Evolutionary conservation across 73 alveolate species (phyloP).

Genomic region (Vitrella brassicaformis): DNA sequence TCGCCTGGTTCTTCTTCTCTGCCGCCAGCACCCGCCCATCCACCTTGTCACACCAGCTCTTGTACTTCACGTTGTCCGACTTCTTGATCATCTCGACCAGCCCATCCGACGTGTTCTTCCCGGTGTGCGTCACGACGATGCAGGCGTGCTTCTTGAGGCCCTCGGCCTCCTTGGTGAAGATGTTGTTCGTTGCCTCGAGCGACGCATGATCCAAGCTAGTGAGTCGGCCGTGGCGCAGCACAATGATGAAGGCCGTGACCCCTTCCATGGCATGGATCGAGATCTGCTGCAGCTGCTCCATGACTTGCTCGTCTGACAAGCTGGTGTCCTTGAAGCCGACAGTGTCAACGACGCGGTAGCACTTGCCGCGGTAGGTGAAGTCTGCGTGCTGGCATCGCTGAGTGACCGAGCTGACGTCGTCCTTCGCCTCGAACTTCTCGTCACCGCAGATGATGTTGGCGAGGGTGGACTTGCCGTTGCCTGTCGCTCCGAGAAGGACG

Average conservation of each 20-base stretch:
- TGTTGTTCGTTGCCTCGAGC: no score
- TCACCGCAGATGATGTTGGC: neutral
- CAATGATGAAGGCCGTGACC: neutral
- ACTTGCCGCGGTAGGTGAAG: neutral
- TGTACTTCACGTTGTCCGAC: neutral
- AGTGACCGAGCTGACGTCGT: neutral
- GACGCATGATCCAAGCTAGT: no score
- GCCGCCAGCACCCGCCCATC: neutral
- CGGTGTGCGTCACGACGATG: neutral
- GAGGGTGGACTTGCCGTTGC: constrained; percentile 3
- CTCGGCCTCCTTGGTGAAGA: neutral
- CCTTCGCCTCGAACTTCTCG: neutral
- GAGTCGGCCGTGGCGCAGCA: neutral
- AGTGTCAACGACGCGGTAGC: neutral
- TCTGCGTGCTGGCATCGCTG: neutral
- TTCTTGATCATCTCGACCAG: neutral
- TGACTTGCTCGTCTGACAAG: neutral
- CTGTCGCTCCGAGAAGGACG: neutral
- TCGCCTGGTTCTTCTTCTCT: neutral
- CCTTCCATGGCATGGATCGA: neutral
- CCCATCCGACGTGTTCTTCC: neutral
- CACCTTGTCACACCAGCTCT: neutral
- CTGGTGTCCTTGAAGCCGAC: neutral
- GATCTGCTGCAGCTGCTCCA: neutral
- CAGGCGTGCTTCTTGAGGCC: neutral